Evolutionary conservation across 768 basidiomycete species (phyloP).

Genomic region (Hypholoma sublateritium): DNA sequence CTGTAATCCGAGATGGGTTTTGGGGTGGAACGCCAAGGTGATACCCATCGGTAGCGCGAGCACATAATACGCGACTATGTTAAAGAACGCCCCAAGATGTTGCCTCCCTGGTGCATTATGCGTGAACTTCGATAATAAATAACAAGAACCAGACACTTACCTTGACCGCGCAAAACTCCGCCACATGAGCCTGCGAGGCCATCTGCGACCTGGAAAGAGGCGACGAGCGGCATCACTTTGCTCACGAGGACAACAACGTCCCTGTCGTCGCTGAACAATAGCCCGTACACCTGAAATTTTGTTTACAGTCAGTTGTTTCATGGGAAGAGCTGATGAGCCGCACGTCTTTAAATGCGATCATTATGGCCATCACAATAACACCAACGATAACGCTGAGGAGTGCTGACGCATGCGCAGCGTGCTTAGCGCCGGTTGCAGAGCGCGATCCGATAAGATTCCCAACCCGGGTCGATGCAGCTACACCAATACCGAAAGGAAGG

Average conservation of each 20-base stretch:
- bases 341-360: slow-evolving; percentile 60
- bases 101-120: slow-evolving; percentile 49
- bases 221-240: slow-evolving; percentile 71
- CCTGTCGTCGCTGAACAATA: slow-evolving; percentile 65
- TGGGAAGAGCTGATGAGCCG: slow-evolving; percentile 14
- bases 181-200: slow-evolving; percentile 63
- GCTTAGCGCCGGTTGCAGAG: slow-evolving; percentile 50
- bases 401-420: slow-evolving; percentile 62
- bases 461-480: slow-evolving; percentile 71
- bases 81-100: slow-evolving; percentile 73
- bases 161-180: slow-evolving; percentile 80
- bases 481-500: slow-evolving; percentile 75
- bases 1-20: slow-evolving; percentile 45
- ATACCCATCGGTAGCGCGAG: slow-evolving; percentile 80
- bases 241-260: slow-evolving; percentile 61
- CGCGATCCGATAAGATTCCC: slow-evolving; percentile 71
- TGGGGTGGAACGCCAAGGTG: slow-evolving; percentile 61
- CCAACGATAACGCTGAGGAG: slow-evolving; percentile 64
- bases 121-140: background rate
- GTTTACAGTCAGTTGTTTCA: background rate
- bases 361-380: slow-evolving; percentile 52
- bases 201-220: slow-evolving; percentile 80
- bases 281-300: slow-evolving; percentile 55
- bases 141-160: slow-evolving; percentile 29
- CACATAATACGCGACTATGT: slow-evolving; percentile 74